Base-by-base conservation (phyloP, 75 land plant genomes). In the Picea sitchensis region DNA sequence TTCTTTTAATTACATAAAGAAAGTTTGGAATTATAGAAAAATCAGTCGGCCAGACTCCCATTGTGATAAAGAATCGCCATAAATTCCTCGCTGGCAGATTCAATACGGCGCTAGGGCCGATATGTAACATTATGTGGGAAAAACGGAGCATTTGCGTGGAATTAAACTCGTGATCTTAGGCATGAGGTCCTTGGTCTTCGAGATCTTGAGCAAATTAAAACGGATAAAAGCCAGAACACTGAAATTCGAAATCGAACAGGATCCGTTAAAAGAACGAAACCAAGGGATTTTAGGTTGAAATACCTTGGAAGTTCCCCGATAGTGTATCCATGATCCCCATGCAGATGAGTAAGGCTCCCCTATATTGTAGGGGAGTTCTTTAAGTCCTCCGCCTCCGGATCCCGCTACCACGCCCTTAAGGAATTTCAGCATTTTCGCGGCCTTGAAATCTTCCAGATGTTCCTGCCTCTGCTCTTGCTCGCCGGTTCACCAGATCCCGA, bases 261-360 rank as follows among this genome's bases (percentile, higher is more conserved):
- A 51, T 51, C 56, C 56, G 56, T 51, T 51, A 9, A 9, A 51
- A 51, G 9, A 9, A 51, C 2, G 56, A 51, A 51, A 9, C 56
- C 56, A 51, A 1, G 56, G 12, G 56, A 51, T 51, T 51, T 51
- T 51, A 9, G 11, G 12, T 51, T 51, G 56, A 51, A 51, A 51
- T 64, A 96, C 98, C 94, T 93, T 97, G 81, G 98, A 93, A 32
- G 94, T 92, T 72, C 99, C 99, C 3, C 92, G 92, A 76, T 61
- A 82, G 82, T 97, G 99, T 62, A 86, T 85, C 99, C 99, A 97
- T 23, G 96, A 93, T 38, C 99, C 99, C 99, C 99, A 97, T 54
- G 97, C 92, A 34, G 96, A 83, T 51, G 98, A 80, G 83, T 95
- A 95, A 32, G 99, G 96, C 63, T 97, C 99, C 56, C 98, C 99